A percentile compares a stretch with the other conserved stretches of the same genome.
phyloP scores from a whole-genome alignment of 805 yeast species.

The Yueomyces sp. region DNA sequence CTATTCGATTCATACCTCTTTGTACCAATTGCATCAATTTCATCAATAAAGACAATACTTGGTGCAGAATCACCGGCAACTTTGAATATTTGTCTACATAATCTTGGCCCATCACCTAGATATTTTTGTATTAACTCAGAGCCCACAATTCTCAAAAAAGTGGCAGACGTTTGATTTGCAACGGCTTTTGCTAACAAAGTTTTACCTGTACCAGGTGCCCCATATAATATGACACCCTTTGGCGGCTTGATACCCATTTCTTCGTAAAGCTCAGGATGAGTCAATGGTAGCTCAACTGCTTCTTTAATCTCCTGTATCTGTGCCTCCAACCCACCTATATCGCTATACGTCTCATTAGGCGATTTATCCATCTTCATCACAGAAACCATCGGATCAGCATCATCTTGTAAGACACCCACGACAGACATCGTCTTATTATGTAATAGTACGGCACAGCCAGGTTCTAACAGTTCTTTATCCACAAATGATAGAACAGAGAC shows the following conservation, averaged over 20 bases:
- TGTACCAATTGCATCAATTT: conserved; percentile 98
- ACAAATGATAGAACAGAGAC: conserved; percentile 93
- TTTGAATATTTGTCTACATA: conserved; percentile 87
- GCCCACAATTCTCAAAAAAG: conserved; percentile 91
- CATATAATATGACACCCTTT: conserved; percentile 91
- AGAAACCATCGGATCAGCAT: conserved; percentile 93
- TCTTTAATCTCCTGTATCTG: conserved; percentile 98
- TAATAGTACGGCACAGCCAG: conserved; percentile 88
- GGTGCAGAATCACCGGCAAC: conserved; percentile 97
- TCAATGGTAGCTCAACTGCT: conserved; percentile 90
- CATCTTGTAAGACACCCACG: conserved; percentile 98
- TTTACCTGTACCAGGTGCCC: conserved; percentile 98
- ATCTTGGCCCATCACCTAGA: conserved; percentile 94
- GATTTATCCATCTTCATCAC: conserved; percentile 97
- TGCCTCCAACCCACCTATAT: conserved; percentile 89
- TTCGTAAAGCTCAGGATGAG: conserved; percentile 93
- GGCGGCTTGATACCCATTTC: conserved; percentile 99
- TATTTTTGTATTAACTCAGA: conserved; percentile 94
- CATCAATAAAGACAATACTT: conserved; percentile 95
- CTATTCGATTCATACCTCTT: conserved; percentile 81
- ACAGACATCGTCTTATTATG: conserved; percentile 93
- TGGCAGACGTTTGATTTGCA: conserved; percentile 94
- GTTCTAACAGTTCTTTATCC: conserved; percentile 89
- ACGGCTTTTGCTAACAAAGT: conserved; percentile 94
- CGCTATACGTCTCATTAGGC: conserved; percentile 95